Evolutionary conservation across 306 rosid genomes (phyloP).

Genomic region (Casuarina equisetifolia): DNA sequence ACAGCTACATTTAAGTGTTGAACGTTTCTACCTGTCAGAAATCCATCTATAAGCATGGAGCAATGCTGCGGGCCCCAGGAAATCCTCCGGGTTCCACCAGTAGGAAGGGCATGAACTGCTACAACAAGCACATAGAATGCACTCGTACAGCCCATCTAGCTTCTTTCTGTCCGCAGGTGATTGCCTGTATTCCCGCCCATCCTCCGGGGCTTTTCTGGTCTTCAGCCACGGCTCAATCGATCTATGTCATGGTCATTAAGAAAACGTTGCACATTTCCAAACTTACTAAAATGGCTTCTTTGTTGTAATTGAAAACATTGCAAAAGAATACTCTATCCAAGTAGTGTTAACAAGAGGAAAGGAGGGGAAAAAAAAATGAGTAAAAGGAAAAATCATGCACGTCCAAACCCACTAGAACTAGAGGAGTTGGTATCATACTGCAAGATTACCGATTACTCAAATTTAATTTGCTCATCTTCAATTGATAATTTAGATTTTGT

Average conservation of each 20-base stretch:
- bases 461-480: too few relatives aligned
- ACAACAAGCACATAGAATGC: constrained; percentile 50
- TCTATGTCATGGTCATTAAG: constrained; percentile 3
- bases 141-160: constrained; percentile 45
- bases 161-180: constrained; percentile 37
- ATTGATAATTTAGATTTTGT: too few relatives aligned
- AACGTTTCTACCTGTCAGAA: constrained; percentile 21
- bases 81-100: constrained; percentile 54
- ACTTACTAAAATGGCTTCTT: too few relatives aligned
- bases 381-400: too few relatives aligned
- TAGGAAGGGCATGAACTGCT: constrained; percentile 44
- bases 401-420: too few relatives aligned
- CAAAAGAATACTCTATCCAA: neutral
- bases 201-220: constrained; percentile 26
- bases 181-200: constrained; percentile 35
- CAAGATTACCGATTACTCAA: too few relatives aligned
- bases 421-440: too few relatives aligned
- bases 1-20: neutral
- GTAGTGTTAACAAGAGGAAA: too few relatives aligned
- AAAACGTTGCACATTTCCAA: neutral
- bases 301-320: neutral
- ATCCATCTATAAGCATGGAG: constrained; percentile 44
- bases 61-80: constrained; percentile 40
- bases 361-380: too few relatives aligned
- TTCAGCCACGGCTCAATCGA: constrained; percentile 50